A percentile compares a stretch with the other conserved stretches of the same genome.
Evolutionary conservation across 2,329 filamentous ascomycete species (phyloP).

Genomic region (Piedraia hortae): DNA sequence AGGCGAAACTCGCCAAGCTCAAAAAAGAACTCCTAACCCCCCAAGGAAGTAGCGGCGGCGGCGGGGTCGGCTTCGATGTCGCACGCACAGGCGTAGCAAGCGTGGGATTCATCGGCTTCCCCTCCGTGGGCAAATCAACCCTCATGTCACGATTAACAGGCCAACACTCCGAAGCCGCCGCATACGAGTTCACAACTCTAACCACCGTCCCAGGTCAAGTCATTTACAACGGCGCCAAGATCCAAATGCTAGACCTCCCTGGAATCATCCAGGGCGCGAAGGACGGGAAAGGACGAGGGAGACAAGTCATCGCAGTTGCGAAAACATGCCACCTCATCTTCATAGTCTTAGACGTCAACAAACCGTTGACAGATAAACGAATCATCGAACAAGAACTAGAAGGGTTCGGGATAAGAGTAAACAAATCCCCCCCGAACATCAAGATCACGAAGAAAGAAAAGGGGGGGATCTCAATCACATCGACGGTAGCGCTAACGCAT

Average conservation of each 20-base stretch:
- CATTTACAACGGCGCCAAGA: slow-evolving; percentile 81
- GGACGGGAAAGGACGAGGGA: slow-evolving; percentile 87
- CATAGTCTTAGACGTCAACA: slow-evolving; percentile 95
- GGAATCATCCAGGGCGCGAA: slow-evolving; percentile 98
- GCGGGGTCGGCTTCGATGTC: slow-evolving; percentile 83
- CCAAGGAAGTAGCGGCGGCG: slow-evolving; percentile 49
- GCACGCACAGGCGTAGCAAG: slow-evolving; percentile 91
- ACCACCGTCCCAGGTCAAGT: slow-evolving; percentile 95
- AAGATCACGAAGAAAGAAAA: slow-evolving; percentile 99
- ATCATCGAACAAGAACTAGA: slow-evolving; percentile 88
- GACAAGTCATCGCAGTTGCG: slow-evolving; percentile 93
- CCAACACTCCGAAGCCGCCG: slow-evolving; percentile 87
- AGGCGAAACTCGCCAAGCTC: slow-evolving; percentile 92
- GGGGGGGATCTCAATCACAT: slow-evolving; percentile 87
- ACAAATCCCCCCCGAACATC: slow-evolving; percentile 91
- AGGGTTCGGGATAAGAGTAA: slow-evolving; percentile 91
- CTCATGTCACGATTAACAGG: slow-evolving; percentile 86
- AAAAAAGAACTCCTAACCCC: slow-evolving; percentile 89
- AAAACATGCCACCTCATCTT: slow-evolving; percentile 98
- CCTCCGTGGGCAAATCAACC: slow-evolving; percentile 94
- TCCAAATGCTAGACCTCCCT: slow-evolving; percentile 93
- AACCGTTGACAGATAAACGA: slow-evolving; percentile 86
- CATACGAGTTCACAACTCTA: slow-evolving; percentile 95
- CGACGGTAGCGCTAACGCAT: slow-evolving; percentile 68
- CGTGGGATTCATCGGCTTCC: slow-evolving; percentile 93